A percentile compares a stretch with the other conserved stretches of the same genome.
phyloP scores from a whole-genome alignment of 2,329 filamentous ascomycete genomes.

The Corynespora cassiicola region DNA sequence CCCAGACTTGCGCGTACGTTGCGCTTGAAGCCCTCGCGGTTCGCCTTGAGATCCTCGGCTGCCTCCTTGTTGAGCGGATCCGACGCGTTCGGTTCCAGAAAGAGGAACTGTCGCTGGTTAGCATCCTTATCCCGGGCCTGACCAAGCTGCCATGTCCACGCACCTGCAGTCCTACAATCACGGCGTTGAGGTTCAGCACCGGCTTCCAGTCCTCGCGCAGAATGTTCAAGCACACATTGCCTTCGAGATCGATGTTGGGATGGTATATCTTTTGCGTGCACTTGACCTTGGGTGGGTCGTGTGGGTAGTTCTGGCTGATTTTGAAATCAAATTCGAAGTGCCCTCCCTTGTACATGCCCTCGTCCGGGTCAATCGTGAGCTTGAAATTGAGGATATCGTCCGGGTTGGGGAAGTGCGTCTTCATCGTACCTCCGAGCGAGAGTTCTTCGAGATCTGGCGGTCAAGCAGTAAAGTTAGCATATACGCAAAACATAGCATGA shows the following conservation, averaged over 20 bases:
- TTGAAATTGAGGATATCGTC: conserved; percentile 87
- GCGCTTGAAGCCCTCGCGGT: conserved; percentile 87
- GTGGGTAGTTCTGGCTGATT: conserved; percentile 94
- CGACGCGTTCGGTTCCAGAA: conserved; percentile 95
- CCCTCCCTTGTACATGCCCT: conserved; percentile 87
- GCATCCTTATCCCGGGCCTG: conserved; percentile 3
- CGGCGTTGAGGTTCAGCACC: conserved; percentile 93
- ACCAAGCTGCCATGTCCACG: conserved; percentile 19
- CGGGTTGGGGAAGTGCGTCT: conserved; percentile 79
- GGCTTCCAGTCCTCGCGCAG: conserved; percentile 99
- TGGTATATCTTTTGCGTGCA: conserved; percentile 99
- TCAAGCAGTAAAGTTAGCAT: not conserved
- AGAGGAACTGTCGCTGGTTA: conserved; percentile 74
- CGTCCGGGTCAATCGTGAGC: conserved; percentile 82
- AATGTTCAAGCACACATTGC: conserved; percentile 98
- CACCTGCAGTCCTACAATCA: conserved; percentile 92
- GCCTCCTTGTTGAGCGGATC: conserved; percentile 99
- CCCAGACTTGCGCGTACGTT: conserved; percentile 87
- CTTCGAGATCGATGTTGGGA: conserved; percentile 96
- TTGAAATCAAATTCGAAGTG: conserved; percentile 88
- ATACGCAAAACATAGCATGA: too few relatives aligned
- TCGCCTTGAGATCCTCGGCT: conserved; percentile 85
- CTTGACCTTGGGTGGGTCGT: conserved; percentile 96
- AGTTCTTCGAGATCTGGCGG: conserved; percentile 78
- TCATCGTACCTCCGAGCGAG: conserved; percentile 79